A percentile compares a stretch with the other conserved stretches of the same genome.
phyloP scores from a whole-genome alignment of 202 grass and related monocot genomes.

The Digitaria exilis region DNA sequence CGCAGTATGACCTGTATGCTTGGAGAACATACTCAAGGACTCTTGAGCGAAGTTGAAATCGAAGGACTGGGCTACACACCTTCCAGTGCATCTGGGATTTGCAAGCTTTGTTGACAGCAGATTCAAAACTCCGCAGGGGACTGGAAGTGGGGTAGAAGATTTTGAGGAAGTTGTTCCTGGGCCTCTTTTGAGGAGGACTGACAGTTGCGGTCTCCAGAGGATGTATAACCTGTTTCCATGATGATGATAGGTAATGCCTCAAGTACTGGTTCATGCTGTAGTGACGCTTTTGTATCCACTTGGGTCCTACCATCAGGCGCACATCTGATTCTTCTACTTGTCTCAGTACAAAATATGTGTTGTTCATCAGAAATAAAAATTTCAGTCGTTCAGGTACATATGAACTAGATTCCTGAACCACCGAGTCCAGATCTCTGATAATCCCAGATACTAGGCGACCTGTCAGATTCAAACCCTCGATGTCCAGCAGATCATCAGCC shows the following conservation, averaged over 20 bases:
- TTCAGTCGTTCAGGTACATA: neutral
- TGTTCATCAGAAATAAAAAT: neutral
- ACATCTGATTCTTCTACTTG: neutral
- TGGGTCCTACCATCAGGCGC: neutral
- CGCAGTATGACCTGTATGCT: neutral
- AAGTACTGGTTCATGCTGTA: neutral
- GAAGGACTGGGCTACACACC: neutral
- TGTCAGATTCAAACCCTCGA: neutral
- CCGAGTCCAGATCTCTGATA: neutral
- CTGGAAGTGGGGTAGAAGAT: neutral
- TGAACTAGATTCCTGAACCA: neutral
- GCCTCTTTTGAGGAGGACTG: neutral
- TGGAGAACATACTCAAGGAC: neutral
- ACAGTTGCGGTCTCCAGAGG: neutral
- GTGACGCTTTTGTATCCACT: neutral
- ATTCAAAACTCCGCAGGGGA: neutral
- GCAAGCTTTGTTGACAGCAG: neutral
- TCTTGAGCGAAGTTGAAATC: neutral
- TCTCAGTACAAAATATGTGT: neutral
- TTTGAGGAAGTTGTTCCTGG: neutral
- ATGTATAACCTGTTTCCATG: neutral
- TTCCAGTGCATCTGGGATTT: neutral
- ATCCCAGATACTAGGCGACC: neutral
- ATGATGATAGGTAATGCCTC: neutral
- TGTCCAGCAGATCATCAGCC: neutral